These are phyloP conservation scores for Phascolomyces articulosus DNA, from an alignment of 371 early-diverging fungal species.

Conservation along the genomic window DNA sequence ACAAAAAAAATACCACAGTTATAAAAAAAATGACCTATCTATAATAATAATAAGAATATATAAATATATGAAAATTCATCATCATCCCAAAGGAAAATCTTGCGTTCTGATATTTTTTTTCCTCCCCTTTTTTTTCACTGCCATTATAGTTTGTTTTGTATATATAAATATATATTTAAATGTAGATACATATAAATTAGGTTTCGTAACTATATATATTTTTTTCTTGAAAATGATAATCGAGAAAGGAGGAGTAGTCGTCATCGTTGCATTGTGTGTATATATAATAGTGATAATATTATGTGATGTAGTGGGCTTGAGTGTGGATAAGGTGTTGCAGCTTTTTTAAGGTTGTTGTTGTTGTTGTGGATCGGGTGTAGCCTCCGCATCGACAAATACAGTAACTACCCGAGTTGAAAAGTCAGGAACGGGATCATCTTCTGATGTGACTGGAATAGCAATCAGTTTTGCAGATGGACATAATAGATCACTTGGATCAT, in stretches of 20 bases:
- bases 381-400: constrained; percentile 23
- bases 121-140: no score
- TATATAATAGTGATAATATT: no score
- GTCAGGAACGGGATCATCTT: constrained; percentile 34
- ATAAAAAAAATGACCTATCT: background rate
- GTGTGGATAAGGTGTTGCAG: no score
- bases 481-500: constrained; percentile 49
- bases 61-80: background rate
- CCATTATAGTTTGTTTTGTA: no score
- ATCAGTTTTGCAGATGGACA: constrained; percentile 45
- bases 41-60: background rate
- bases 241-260: no score
- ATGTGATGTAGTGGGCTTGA: no score
- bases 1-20: background rate
- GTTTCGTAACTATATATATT: no score
- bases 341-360: background rate
- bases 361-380: background rate
- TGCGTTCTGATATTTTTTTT: no score
- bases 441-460: constrained; percentile 30
- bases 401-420: constrained; percentile 32
- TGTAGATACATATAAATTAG: background rate
- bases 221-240: no score
- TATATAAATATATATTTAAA: background rate
- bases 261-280: no score
- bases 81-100: no score